These are phyloP conservation scores for Epichloe typhina DNA, from an alignment of 2,329 filamentous ascomycete species.

Conservation along the genomic window DNA sequence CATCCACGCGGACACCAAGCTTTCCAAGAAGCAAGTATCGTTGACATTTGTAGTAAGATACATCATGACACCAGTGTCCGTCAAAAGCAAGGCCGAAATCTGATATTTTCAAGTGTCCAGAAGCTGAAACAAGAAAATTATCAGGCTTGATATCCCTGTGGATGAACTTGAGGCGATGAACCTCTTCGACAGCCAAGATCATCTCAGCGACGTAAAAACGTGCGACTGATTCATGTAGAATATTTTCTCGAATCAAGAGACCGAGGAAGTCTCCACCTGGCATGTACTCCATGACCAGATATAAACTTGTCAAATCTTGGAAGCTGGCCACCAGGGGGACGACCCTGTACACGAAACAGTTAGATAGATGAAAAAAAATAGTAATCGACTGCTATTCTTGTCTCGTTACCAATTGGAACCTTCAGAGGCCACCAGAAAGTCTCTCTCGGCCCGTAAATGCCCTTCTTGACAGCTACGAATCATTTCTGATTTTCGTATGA, in stretches of 20 bases:
- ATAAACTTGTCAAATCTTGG: conserved; percentile 71
- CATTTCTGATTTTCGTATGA: conserved; percentile 91
- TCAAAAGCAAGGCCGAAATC: conserved; percentile 95
- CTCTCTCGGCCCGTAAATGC: conserved; percentile 78
- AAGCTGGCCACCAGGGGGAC: conserved; percentile 87
- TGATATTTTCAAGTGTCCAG: conserved; percentile 86
- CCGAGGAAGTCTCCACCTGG: conserved; percentile 89
- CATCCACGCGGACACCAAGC: conserved; percentile 58
- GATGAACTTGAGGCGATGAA: conserved; percentile 77
- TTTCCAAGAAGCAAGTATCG: conserved; percentile 67
- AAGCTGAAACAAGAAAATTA: conserved; percentile 83
- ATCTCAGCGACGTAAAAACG: conserved; percentile 91
- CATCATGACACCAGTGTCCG: conserved; percentile 87
- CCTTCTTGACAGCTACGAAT: conserved; percentile 82
- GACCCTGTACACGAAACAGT: conserved; percentile 39
- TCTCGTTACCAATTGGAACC: conserved; percentile 59
- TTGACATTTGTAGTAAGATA: conserved; percentile 73
- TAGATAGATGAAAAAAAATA: neutral
- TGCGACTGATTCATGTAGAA: conserved; percentile 64
- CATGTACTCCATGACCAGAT: conserved; percentile 98
- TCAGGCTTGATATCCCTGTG: conserved; percentile 95
- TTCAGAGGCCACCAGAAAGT: conserved; percentile 80
- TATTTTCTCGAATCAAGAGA: conserved; percentile 71
- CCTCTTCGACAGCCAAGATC: conserved; percentile 88
- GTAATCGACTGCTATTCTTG: neutral